A percentile compares a stretch with the other conserved stretches of the same genome.
Conservation (phyloP, 176 grass and related monocot genomes). For the Poa pratensis region DNA sequence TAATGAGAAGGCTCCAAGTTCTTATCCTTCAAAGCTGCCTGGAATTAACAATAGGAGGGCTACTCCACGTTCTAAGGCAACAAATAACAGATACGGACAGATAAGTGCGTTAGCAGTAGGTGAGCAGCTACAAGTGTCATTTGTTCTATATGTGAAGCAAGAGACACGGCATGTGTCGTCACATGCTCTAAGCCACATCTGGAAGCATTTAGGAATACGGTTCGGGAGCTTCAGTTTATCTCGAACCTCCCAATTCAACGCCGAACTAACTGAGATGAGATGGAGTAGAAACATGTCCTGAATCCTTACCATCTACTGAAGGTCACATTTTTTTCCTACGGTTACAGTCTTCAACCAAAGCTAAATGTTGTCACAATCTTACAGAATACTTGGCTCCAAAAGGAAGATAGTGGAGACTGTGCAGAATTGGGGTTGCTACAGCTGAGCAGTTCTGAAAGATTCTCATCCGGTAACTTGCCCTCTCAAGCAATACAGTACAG, state of each 20-base stretch:
- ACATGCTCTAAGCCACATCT: conserved; percentile 28
- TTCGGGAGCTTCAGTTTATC: conserved; percentile 7
- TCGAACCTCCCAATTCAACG: conserved; percentile 12
- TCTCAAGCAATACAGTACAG: not conserved
- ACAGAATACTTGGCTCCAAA: not conserved
- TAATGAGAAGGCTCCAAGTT: not conserved
- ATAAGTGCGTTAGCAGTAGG: conserved; percentile 54
- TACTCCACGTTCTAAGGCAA: conserved; percentile 11
- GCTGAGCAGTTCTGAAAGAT: not conserved
- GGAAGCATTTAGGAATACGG: conserved; percentile 10
- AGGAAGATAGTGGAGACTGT: not conserved
- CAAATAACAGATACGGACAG: conserved; percentile 37
- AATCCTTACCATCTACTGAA: not conserved
- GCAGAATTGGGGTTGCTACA: not conserved
- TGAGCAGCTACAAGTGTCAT: conserved; percentile 43
- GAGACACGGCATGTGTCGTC: conserved; percentile 30
- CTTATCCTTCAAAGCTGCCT: conserved; percentile 21
- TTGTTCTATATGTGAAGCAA: conserved; percentile 33
- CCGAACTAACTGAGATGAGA: not conserved
- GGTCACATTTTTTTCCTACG: not conserved
- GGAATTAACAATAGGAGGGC: conserved; percentile 23
- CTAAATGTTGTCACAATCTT: not conserved
- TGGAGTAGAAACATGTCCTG: conserved; percentile 25
- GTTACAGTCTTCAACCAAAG: not conserved
- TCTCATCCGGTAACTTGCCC: not conserved